These are phyloP conservation scores for Agroathelia rolfsii DNA, from an alignment of 1,284 basidiomycete species.

Conservation along the genomic window DNA sequence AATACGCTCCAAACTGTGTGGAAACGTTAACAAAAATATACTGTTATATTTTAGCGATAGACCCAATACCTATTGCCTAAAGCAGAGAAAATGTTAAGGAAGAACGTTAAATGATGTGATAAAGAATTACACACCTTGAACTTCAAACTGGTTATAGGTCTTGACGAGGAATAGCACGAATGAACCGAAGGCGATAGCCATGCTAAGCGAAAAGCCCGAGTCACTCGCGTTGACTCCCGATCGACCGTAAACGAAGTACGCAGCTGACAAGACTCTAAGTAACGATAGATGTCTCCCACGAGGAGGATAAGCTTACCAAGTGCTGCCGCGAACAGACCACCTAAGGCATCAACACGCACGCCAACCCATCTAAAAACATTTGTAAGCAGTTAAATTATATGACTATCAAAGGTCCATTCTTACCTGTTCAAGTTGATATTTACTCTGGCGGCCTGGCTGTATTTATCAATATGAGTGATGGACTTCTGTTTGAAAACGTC, in stretches of 20 bases:
- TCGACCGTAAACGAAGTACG: slow-evolving; percentile 17
- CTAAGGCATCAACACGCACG: slow-evolving; percentile 40
- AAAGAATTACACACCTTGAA: slow-evolving; percentile 30
- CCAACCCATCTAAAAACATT: slow-evolving; percentile 43
- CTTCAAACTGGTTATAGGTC: slow-evolving; percentile 48
- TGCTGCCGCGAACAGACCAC: slow-evolving; percentile 40
- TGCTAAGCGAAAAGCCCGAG: slow-evolving; percentile 41
- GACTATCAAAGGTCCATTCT: slow-evolving; percentile 7
- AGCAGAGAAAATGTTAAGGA: slow-evolving; percentile 2
- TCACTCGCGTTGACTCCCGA: slow-evolving; percentile 30
- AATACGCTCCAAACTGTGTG: slow-evolving; percentile 38
- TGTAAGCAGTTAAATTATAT: slow-evolving; percentile 14
- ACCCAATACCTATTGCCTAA: slow-evolving; percentile 39
- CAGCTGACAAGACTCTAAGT: too few species aligned
- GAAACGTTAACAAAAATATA: slow-evolving; percentile 3
- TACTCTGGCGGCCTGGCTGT: slow-evolving; percentile 33
- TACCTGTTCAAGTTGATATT: slow-evolving; percentile 49
- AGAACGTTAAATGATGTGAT: background rate
- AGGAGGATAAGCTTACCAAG: too few species aligned
- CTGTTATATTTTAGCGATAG: background rate
- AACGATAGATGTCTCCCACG: too few species aligned
- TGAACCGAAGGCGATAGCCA: slow-evolving; percentile 43
- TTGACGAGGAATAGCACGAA: slow-evolving; percentile 47
- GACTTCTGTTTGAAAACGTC: slow-evolving; percentile 35
- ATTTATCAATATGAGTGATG: slow-evolving; percentile 35